Evolutionary conservation across 2,329 filamentous ascomycete genomes (phyloP), one percentile per base, ranked within the genome.

Genomic region (Venturiaceae sp.): DNA sequence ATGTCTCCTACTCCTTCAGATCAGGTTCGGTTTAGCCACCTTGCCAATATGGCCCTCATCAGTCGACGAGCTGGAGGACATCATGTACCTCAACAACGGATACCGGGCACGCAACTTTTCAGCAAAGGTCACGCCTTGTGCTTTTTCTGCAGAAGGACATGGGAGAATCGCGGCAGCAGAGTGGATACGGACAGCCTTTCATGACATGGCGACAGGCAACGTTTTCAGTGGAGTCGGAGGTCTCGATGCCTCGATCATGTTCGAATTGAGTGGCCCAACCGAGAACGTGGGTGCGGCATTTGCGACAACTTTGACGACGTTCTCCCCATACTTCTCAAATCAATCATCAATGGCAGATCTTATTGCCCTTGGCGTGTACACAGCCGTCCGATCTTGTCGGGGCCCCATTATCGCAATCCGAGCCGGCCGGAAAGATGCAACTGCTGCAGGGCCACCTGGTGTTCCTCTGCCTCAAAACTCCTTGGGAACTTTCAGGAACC

Each of bases 31-130:
- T n/a, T n/a, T n/a, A n/a, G n/a, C n/a, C n/a, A n/a, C n/a, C n/a
- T n/a, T n/a, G n/a, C 80, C 79, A 33, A 85, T 82, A 64, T 86
- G 83, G 83, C 83, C 83, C 2, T 77, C 80, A 2, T 65, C 74
- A 13, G 76, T 76, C 19, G 83, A 86, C 64, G 82, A 85, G 66
- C 71, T 86, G 60, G 83, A 86, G 68, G 83, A 84, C 67, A 79
- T 85, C 62, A 81, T 85, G 74, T 83, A 78, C 65, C 79, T 85
- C 63, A 78, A 80, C 56, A 71, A 74, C 34, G 81, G 80, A 3
- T 80, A 82, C 64, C 73, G 75, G 50, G 74, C 77, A 33, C 75
- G 81, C 61, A 75, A 79, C 41, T 84, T 86, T 66, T 77, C 80
- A 50, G 76, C 77, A 55, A 76, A 76, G 14, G 78, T 86, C 58